Conservation (phyloP, 805 yeast genomes). For the Wickerhamiella shivajii region DNA sequence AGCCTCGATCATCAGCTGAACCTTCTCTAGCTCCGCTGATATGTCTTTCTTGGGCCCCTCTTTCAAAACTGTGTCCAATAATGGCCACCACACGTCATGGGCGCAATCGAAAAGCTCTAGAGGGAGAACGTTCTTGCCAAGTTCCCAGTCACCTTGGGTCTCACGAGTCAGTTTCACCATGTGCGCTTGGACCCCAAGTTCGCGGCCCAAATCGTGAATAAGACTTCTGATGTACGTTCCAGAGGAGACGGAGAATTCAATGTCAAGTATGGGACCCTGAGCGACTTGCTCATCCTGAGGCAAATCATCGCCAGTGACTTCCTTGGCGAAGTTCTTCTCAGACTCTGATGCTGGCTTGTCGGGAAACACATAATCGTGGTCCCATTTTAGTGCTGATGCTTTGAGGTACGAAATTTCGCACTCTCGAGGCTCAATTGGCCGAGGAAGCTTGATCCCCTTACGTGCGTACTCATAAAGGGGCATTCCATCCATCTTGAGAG, state of each 20-base stretch:
- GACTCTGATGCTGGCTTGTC: conserved; percentile 22
- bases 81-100: conserved; percentile 46
- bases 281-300: conserved; percentile 3
- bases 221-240: conserved; percentile 91
- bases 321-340: conserved; percentile 27
- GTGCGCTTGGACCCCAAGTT: conserved; percentile 66
- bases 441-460: conserved; percentile 70
- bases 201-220: conserved; percentile 76
- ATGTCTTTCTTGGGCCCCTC: conserved; percentile 20
- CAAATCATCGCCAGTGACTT: conserved; percentile 27
- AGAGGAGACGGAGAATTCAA: conserved; percentile 70
- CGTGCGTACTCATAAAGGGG: conserved; percentile 92
- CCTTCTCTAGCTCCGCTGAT: background rate
- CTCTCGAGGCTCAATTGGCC: conserved; percentile 61
- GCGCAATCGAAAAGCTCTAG: conserved; percentile 43
- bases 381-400: conserved; percentile 37
- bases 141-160: conserved; percentile 73
- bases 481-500: conserved; percentile 86
- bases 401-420: conserved; percentile 47
- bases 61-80: conserved; percentile 26
- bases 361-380: conserved; percentile 34
- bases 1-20: too few relatives aligned
- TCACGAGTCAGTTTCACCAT: conserved; percentile 71
- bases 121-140: conserved; percentile 52
- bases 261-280: conserved; percentile 38